Base-by-base conservation (phyloP, 2,329 filamentous ascomycete species). In the Xylaria sp. region DNA sequence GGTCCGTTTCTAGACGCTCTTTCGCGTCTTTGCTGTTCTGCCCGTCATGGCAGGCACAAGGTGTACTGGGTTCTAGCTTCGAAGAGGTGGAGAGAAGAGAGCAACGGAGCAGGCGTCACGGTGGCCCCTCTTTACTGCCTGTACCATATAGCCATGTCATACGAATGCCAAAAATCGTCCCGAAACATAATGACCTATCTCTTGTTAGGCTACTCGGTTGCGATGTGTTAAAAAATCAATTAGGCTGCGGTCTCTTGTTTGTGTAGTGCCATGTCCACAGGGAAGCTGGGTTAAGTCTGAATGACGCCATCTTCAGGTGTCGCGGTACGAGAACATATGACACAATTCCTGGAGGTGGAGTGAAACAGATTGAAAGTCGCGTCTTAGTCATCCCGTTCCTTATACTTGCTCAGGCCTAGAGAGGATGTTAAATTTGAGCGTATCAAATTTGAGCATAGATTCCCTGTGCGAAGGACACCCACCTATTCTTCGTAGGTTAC, bases 71-170 rank as follows among this genome's bases (percentile, higher is more conserved):
- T 65, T 75, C 69, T 70, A 72, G 66, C 62, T 73, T 56, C 60
- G 71, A 74, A 64, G 72, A 69, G 69, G 71, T 70, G 68, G 9
- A 33, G 66, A 71, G 69, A 71, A 71, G 60, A 71, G 68, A 73
- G 73, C 60, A 67, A 72, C 68, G 69, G 71, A 75, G 74, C 66
- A 70, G 76, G 75, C 73, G 65, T 74, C 70, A 72, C 60, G 71
- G 70, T 71, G 74, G 71, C 71, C 63, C 73, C 74, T 65, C 72
- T 75, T 69, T 76, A 71, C 57, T 75, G 72, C 75, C 69, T 78
- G 76, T 78, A 78, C 71, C 72, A 78, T 78, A 76, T 78, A 77
- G 72, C 75, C 75, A 77, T 76, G 71, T 76, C 72, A 75, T 74
- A 75, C 73, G 72, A 77, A 78, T 76, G 75, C 71, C 73, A 68